Conservation (phyloP, 2,329 filamentous ascomycete genomes). For the Didymella pomorum region DNA sequence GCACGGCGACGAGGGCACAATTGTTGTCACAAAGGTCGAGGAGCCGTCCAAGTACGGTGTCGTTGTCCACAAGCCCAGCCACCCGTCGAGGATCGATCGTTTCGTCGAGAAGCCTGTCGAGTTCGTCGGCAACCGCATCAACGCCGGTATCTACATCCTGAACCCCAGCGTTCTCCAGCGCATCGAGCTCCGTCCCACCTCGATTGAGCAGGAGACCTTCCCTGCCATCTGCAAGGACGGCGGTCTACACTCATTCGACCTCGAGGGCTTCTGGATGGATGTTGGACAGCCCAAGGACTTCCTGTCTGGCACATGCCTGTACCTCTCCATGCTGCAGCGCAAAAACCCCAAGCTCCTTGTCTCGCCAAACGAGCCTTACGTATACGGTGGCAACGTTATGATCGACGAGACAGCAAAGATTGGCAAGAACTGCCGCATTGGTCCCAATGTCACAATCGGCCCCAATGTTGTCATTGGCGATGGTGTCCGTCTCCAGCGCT, state of each 20-base stretch:
- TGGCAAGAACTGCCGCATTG: slow-evolving; percentile 97
- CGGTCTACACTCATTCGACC: slow-evolving; percentile 92
- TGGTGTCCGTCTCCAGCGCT: slow-evolving; percentile 91
- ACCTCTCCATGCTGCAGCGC: slow-evolving; percentile 91
- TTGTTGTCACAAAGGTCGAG: slow-evolving; percentile 98
- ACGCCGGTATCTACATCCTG: slow-evolving; percentile 97
- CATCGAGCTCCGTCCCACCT: slow-evolving; percentile 95
- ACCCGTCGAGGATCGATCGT: slow-evolving; percentile 90
- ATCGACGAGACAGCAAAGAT: slow-evolving; percentile 95
- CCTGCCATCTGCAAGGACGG: slow-evolving; percentile 89
- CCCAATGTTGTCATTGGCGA: slow-evolving; percentile 92
- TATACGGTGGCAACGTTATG: slow-evolving; percentile 93
- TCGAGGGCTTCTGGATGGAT: slow-evolving; percentile 99
- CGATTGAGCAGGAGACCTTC: slow-evolving; percentile 99
- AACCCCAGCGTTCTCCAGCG: slow-evolving; percentile 89
- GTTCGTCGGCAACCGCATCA: slow-evolving; percentile 98
- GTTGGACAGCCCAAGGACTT: slow-evolving; percentile 99
- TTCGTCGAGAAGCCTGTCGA: slow-evolving; percentile 99
- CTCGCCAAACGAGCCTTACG: slow-evolving; percentile 75
- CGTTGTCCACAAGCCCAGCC: slow-evolving; percentile 93
- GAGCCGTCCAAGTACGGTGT: slow-evolving; percentile 99
- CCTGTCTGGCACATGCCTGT: slow-evolving; percentile 92
- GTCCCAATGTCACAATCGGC: slow-evolving; percentile 95
- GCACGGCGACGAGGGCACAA: slow-evolving; percentile 95
- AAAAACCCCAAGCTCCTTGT: slow-evolving; percentile 85